These are phyloP conservation scores for Sclerotinia spermophila DNA, from an alignment of 2,329 filamentous ascomycete genomes.

Conservation along the genomic window DNA sequence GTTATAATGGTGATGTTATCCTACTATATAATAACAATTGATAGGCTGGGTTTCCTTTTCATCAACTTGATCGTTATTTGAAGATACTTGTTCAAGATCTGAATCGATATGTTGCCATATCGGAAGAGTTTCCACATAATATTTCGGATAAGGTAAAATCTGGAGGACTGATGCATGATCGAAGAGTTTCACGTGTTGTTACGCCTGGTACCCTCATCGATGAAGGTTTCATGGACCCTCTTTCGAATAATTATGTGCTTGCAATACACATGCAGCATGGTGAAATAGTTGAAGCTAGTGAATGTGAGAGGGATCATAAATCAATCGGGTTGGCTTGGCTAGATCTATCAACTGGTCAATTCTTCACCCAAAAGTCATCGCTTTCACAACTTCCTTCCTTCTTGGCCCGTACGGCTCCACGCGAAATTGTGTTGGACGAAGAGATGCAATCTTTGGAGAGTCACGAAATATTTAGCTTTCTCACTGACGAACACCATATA, in stretches of 20 bases:
- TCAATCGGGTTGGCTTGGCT: conserved; percentile 83
- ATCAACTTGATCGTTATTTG: conserved; percentile 86
- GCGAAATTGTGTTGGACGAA: conserved; percentile 78
- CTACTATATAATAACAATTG: not conserved
- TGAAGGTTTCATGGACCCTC: conserved; percentile 94
- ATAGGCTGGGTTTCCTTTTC: conserved; percentile 87
- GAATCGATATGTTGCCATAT: conserved; percentile 86
- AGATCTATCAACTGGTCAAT: conserved; percentile 91
- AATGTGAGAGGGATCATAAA: conserved; percentile 27
- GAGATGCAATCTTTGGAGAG: conserved; percentile 54
- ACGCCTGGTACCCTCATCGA: conserved; percentile 95
- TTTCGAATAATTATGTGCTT: conserved; percentile 88
- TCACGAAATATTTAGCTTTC: conserved; percentile 60
- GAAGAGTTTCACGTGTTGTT: conserved; percentile 79
- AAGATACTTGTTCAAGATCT: conserved; percentile 91
- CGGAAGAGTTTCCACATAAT: conserved; percentile 83
- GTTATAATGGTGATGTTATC: not conserved
- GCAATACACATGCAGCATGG: conserved; percentile 61
- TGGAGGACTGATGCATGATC: conserved; percentile 78
- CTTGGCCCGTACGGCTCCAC: conserved; percentile 75
- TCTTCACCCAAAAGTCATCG: conserved; percentile 76
- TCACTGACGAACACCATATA: conserved; percentile 71
- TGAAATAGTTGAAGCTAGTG: not conserved
- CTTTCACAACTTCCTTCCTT: conserved; percentile 71
- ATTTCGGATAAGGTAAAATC: conserved; percentile 66